Conservation (phyloP, 495 filamentous ascomycete species). For the Hyaloscypha finlandica region DNA sequence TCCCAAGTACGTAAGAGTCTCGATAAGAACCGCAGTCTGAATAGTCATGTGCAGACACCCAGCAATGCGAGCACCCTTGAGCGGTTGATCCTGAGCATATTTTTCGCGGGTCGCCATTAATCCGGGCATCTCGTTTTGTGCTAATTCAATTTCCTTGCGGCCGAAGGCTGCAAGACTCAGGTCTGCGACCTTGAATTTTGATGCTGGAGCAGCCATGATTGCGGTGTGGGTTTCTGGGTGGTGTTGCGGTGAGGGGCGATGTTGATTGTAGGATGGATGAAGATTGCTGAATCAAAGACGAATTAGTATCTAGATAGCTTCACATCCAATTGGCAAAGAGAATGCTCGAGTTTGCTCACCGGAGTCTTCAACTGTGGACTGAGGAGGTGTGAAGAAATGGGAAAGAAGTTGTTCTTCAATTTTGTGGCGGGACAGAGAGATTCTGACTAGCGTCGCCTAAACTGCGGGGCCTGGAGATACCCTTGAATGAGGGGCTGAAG, state of each 20-base stretch:
- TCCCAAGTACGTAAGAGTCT: constrained; percentile 90
- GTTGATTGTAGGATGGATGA: not conserved
- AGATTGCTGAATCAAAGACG: not conserved
- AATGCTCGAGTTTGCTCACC: not conserved
- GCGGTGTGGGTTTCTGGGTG: constrained; percentile 12
- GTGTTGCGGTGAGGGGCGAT: constrained; percentile 26
- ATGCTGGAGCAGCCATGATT: constrained; percentile 31
- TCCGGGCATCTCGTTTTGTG: constrained; percentile 98
- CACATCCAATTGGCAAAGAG: not conserved
- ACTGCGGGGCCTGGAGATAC: not conserved
- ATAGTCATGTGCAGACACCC: constrained; percentile 99
- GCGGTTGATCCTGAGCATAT: constrained; percentile 90
- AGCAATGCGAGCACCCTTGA: constrained; percentile 81
- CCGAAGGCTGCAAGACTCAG: constrained; percentile 97
- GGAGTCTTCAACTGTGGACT: not conserved
- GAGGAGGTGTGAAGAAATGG: not conserved
- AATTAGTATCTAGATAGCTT: not conserved
- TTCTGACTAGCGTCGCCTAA: not conserved
- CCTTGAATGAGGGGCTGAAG: not conserved
- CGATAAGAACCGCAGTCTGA: constrained; percentile 98
- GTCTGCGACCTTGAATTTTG: constrained; percentile 70
- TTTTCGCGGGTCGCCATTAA: constrained; percentile 92
- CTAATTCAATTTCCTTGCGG: constrained; percentile 97
- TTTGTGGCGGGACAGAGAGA: constrained; percentile 1
- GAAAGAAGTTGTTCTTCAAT: constrained; percentile 5